Evolutionary conservation across 345 rosid species (phyloP), one percentile per base, ranked within the genome.

Genomic region (Brassica juncea): DNA sequence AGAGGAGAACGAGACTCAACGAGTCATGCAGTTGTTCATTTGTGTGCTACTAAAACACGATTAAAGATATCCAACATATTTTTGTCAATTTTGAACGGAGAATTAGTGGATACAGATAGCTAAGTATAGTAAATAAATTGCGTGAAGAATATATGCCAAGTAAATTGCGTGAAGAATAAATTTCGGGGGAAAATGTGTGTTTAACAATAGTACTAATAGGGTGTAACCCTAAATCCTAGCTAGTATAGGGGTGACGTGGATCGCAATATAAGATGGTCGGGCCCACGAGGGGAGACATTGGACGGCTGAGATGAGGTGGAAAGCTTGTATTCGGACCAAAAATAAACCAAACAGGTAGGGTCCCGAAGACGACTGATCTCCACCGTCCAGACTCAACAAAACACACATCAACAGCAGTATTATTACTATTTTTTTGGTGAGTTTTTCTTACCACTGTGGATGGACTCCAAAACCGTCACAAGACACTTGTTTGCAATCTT

Each of bases 341-440:
- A 66, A 79, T 73, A 12, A 67, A 28, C 15, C 63, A 73, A 67
- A 68, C 78, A 79, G 28, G 82, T 73, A 14, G 82, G 57, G 31
- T 30, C 73, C 73, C 60, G 8, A 4, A 1, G 15, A 19, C 2
- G 78, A 74, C 82, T 59, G 67, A 79, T 79, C 77, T 67, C 31
- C 82, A 73, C 82, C 82, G 82, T 79, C 82, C 82, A 79, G 32
- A 60, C 55, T 44, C 57, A 52, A n/a, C 19, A 52, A 52, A n/a
- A 52, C 57, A 52, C 57, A n/a, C 57, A 52, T 52, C 57, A 52
- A 49, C 55, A 49, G 57, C 21, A n/a, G 57, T 52, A n/a, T n/a
- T 52, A 52, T 15, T 52, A 5, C 8, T 49, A 49, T 6, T 47
- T 31, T 31, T 54, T 32, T 14, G 74, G 64, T 57, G 31, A 62